Conservation (phyloP, 805 yeast genomes). For the Metschnikowia lunata region DNA sequence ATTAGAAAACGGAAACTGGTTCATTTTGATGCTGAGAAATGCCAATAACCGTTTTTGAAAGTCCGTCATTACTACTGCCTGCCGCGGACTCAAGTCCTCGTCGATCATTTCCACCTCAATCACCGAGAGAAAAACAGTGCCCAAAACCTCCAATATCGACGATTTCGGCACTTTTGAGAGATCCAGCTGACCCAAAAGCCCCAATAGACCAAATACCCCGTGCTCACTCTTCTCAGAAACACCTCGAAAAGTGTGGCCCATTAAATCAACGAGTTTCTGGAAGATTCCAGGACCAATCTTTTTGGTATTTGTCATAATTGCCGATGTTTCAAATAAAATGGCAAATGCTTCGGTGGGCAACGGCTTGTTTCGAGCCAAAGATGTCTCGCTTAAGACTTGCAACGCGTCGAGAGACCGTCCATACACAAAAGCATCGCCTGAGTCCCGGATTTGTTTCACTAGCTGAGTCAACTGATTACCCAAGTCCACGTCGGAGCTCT, state of each 20-base stretch:
- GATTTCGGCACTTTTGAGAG: conserved; percentile 4
- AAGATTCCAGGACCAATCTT: conserved; percentile 3
- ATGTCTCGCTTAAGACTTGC: conserved; percentile 16
- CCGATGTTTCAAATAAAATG: conserved; percentile 13
- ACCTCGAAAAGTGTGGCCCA: conserved; percentile 9
- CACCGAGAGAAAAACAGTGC: conserved; percentile 9
- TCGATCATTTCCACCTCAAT: conserved; percentile 5
- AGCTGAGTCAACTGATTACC: conserved; percentile 26
- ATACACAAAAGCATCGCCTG: conserved; percentile 23
- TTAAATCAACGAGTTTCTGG: conserved; percentile 4
- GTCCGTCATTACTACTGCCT: conserved; percentile 15
- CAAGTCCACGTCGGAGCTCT: conserved; percentile 32
- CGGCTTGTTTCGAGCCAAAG: conserved; percentile 8
- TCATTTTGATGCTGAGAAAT: conserved; percentile 29
- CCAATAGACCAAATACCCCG: conserved; percentile 9
- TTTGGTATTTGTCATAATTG: not conserved
- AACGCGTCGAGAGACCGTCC: conserved; percentile 22
- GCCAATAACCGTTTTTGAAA: conserved; percentile 9
- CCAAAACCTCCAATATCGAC: conserved; percentile 6
- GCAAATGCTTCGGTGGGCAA: conserved; percentile 21
- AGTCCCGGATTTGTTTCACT: conserved; percentile 20
- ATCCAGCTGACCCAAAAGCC: conserved; percentile 4
- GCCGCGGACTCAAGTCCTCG: conserved; percentile 15
- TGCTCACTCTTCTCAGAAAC: not conserved
- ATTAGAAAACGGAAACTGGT: conserved; percentile 29